Evolutionary conservation across 371 early-diverging fungal species (phyloP).

Genomic region (Dipsacomyces acuminosporus): DNA sequence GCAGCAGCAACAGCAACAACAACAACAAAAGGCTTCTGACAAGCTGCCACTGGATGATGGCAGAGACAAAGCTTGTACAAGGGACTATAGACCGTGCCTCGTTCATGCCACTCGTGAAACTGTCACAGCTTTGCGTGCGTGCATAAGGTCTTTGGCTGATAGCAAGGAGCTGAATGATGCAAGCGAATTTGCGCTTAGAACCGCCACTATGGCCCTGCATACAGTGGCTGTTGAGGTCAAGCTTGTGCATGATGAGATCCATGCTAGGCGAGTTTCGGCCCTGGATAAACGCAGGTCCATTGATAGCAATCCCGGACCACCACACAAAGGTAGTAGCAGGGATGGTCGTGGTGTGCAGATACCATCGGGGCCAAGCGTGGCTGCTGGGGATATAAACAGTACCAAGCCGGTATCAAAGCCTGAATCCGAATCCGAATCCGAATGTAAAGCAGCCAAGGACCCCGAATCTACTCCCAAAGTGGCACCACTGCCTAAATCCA

Average conservation of each 20-base stretch:
- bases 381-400: neutral
- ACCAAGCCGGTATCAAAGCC: neutral
- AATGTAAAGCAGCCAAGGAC: no score
- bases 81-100: constrained; percentile 1
- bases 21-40: no score
- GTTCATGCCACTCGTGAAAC: constrained; percentile 20
- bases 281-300: no score
- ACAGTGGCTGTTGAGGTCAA: constrained; percentile 4
- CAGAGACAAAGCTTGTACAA: no score
- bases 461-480: no score
- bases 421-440: constrained; percentile 11
- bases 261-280: no score
- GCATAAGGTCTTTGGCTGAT: constrained; percentile 10
- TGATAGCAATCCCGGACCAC: no score
- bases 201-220: constrained; percentile 13
- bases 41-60: no score
- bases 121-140: constrained; percentile 17
- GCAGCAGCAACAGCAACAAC: neutral
- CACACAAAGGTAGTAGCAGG: no score
- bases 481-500: no score
- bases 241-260: constrained; percentile 1
- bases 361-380: no score
- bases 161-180: constrained; percentile 2
- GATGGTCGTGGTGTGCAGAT: no score
- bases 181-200: constrained; percentile 1